phyloP scores from a whole-genome alignment of 306 rosid genomes.

The Gynostemma pentaphyllum region DNA sequence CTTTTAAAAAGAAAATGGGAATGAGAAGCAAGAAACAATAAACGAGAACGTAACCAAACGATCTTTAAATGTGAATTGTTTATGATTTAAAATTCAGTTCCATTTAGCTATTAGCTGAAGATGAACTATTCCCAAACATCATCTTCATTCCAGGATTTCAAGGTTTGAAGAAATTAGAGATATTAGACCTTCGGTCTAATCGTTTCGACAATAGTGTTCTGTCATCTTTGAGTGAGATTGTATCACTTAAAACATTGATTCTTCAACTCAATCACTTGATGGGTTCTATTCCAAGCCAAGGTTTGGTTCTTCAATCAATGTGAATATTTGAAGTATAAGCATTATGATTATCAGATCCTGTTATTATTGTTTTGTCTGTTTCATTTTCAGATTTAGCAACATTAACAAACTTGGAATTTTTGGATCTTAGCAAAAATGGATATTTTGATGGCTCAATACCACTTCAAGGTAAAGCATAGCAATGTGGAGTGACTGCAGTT shows the following conservation, averaged over 20 bases:
- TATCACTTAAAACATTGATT: slow-evolving; percentile 3
- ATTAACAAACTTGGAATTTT: slow-evolving; percentile 3
- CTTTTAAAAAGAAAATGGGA: too few species aligned
- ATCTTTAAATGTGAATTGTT: too few species aligned
- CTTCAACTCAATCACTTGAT: background rate
- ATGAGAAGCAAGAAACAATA: too few species aligned
- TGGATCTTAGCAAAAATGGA: background rate
- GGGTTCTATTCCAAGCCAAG: slow-evolving; percentile 8
- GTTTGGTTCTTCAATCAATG: background rate
- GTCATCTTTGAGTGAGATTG: background rate
- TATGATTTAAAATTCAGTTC: too few species aligned
- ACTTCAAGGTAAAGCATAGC: background rate
- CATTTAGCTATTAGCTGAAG: too few species aligned
- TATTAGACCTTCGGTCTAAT: background rate
- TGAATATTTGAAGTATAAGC: too few species aligned
- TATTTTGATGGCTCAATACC: background rate
- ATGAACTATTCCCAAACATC: too few species aligned
- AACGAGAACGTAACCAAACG: too few species aligned
- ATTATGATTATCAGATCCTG: too few species aligned
- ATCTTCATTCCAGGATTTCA: background rate
- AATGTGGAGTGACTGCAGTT: too few species aligned
- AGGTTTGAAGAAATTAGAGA: slow-evolving; percentile 6
- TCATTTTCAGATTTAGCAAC: background rate
- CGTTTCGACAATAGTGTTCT: background rate
- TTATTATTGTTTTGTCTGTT: background rate